Evolutionary conservation across 1,284 basidiomycete genomes (phyloP), one percentile per base, ranked within the genome.

Genomic region (Quambalaria eucalypti): DNA sequence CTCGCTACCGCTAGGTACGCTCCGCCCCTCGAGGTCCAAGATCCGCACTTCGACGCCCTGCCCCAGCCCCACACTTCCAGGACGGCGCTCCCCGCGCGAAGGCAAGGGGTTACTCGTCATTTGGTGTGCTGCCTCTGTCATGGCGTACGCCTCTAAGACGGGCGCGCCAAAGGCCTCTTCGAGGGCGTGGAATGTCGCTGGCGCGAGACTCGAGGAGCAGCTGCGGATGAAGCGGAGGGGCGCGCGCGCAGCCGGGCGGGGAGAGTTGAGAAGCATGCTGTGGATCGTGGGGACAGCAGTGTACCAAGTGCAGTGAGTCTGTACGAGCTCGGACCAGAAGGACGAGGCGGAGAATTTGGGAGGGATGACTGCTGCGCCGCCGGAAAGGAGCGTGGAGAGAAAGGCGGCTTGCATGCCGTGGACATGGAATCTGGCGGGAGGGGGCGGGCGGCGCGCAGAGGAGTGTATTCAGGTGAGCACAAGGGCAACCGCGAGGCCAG

Each of bases 391-490:
- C 1, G 84, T 82, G 7, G 83, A 81, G 19, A 84, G 78, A 25
- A 85, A 77, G 61, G 83, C 84, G 53, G 82, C 82, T 28, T 84
- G 79, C 44, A 85, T 81, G 31, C 83, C 83, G 52, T 83, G 83
- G 19, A 84, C 83, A 64, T 85, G 84, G 77, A 84, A 85, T 3
- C 36, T 39, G 36, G 36, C 4, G 10, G 21, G 36, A 21, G 36
- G 10, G 36, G 21, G 10, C 16, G 10, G 36, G n/a, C n/a, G n/a
- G n/a, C 31, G 31, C 31, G 31, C 9, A 33, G 31, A 16, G 31
- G 31, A 33, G 19, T 42, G 25, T 23, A 14, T 3, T 46, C 21
- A 46, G n/a, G 21, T 46, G 42, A 46, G 5, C 21, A 23, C 42
- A 23, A 23, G 6, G 6, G 7, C 42, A 4, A 5, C 25, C 25